Conservation (phyloP, 768 basidiomycete genomes). For the Gymnopilus junonius region DNA sequence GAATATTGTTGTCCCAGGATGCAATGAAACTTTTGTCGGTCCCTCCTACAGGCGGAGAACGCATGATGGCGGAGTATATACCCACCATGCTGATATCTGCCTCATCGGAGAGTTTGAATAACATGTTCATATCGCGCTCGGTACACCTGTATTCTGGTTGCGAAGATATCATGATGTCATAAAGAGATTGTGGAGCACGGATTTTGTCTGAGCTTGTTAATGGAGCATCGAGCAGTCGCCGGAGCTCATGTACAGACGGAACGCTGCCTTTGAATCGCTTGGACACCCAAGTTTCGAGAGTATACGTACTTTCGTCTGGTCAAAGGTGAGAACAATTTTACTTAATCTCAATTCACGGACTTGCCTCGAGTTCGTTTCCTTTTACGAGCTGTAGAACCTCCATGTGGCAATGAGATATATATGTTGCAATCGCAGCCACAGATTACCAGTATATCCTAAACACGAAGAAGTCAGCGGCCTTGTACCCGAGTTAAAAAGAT, state of each 20-base stretch:
- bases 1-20: conserved; percentile 31
- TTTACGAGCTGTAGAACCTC: too few relatives aligned
- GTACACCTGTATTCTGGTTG: background rate
- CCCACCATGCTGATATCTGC: background rate
- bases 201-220: background rate
- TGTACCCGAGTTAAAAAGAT: too few relatives aligned
- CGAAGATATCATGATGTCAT: background rate
- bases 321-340: background rate
- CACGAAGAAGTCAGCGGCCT: too few relatives aligned
- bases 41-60: background rate
- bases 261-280: background rate
- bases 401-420: too few relatives aligned
- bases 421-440: too few relatives aligned
- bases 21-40: conserved; percentile 18
- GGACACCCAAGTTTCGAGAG: background rate
- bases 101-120: background rate
- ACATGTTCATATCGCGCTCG: background rate
- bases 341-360: background rate
- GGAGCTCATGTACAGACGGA: background rate
- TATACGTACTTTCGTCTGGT: background rate
- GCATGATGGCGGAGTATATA: background rate
- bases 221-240: background rate
- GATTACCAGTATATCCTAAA: too few relatives aligned
- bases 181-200: background rate
- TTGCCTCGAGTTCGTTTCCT: background rate